Evolutionary conservation across 306 rosid genomes (phyloP), one percentile per base, ranked within the genome.

Genomic region (Notholithocarpus densiflorus): DNA sequence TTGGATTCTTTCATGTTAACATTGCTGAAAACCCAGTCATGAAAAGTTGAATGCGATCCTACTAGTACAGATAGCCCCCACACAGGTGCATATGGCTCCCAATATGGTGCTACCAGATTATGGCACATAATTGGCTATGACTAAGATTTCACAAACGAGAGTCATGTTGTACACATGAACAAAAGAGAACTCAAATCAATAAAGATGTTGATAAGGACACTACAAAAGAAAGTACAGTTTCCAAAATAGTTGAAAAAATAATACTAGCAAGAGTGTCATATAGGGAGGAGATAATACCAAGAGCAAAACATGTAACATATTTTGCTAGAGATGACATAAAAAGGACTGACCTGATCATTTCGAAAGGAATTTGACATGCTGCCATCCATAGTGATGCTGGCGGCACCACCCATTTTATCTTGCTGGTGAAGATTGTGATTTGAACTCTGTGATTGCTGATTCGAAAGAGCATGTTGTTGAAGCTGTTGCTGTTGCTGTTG

Each of bases 331-430:
- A 62, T 75, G 72, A 70, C 74, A 60, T 77, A 65, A 34, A 75
- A 77, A 79, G 83, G 87, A 83, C 91, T 68, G 88, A 96, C 99
- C 97, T 96, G 99, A 52, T 96, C 99, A 86, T 90, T 96, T 88
- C 99, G 92, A 72, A 91, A 96, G 59, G 98, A 91, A 82, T 93
- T 96, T 27, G 99, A 89, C 90, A 96, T 89, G 86, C 96, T 88
- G 59, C 97, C 97, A 60, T 96, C 98, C 86, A 92, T 86, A 45
- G 87, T 88, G 77, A 88, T 92, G 75, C 93, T 90, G 57, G 91
- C 97, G 79, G 89, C 90, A 80, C 90, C 94, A 56, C 89, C 97
- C 75, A 88, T 88, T 82, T 93, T 96, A 84, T 96, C 99, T 88
- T 91, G 98, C 80, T 86, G 99, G 52, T 91, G 99, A 81, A 92